Conservation (phyloP, 345 rosid species). For the Cardamine occulta region DNA sequence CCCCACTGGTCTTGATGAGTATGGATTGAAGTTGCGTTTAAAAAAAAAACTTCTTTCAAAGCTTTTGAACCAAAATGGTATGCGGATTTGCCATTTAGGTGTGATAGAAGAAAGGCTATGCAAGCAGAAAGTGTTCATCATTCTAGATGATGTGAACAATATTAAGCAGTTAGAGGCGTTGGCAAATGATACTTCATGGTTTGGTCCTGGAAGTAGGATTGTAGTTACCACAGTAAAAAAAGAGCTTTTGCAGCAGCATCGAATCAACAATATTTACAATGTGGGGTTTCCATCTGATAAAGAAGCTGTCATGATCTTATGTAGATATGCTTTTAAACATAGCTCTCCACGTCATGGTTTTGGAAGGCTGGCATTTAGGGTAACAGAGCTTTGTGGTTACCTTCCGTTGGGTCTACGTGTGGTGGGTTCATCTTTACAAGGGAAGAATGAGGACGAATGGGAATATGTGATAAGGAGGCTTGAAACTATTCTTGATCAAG, state of each 20-base stretch:
- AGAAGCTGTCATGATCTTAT: not conserved
- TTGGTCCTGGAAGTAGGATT: constrained; percentile 33
- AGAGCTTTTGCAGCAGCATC: not conserved
- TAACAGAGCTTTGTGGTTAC: not conserved
- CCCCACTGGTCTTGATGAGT: not conserved
- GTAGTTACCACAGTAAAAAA: not conserved
- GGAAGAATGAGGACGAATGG: not conserved
- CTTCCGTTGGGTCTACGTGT: constrained; percentile 9
- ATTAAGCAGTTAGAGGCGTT: not conserved
- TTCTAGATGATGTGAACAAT: constrained; percentile 27
- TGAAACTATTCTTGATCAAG: not conserved
- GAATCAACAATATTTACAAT: not conserved
- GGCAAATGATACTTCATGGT: not conserved
- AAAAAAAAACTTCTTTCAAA: not conserved
- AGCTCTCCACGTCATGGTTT: not conserved
- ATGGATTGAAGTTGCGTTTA: not conserved
- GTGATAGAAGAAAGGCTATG: not conserved
- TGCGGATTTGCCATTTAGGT: not conserved
- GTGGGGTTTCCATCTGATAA: not conserved
- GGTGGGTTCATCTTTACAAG: constrained; percentile 6
- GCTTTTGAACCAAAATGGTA: not conserved
- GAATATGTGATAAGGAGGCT: not conserved
- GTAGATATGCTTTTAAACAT: not conserved
- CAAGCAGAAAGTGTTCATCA: not conserved
- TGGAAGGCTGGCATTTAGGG: accelerated